These are phyloP conservation scores for Cucumis sativus DNA, from an alignment of 306 rosid species.

Conservation along the genomic window DNA sequence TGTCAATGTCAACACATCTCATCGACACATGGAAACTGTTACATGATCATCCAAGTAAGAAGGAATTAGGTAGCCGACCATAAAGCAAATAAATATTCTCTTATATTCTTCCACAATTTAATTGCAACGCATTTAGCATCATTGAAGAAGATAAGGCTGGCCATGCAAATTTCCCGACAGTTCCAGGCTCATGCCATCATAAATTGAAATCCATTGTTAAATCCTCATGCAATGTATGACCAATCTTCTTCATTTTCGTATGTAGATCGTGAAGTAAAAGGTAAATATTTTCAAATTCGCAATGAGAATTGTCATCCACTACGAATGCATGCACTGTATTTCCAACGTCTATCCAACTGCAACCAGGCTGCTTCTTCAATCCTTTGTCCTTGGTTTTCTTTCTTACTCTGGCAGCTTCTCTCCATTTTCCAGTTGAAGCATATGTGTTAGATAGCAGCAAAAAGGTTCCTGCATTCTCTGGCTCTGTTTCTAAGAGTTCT, in stretches of 20 bases:
- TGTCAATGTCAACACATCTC: not conserved
- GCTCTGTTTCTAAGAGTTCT: constrained; percentile 21
- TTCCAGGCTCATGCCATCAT: not conserved
- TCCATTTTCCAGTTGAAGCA: constrained; percentile 40
- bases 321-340: constrained; percentile 28
- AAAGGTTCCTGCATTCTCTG: constrained; percentile 26
- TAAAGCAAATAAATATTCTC: not conserved
- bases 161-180: not conserved
- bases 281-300: constrained; percentile 14
- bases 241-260: constrained; percentile 27
- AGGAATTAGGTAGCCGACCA: not conserved
- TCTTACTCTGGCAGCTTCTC: constrained; percentile 39
- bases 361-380: constrained; percentile 44
- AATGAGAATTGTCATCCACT: constrained; percentile 26
- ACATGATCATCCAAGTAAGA: not conserved
- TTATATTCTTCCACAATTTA: not conserved
- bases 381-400: constrained; percentile 33
- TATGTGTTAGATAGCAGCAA: constrained; percentile 26
- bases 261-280: constrained; percentile 26
- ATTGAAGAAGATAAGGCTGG: not conserved
- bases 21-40: not conserved
- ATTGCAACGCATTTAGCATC: not conserved
- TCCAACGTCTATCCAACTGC: constrained; percentile 43
- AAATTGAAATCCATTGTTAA: not conserved
- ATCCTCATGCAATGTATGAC: not conserved